Evolutionary conservation across 140 eudicot species (phyloP).

Genomic region (Senecio squalidus): DNA sequence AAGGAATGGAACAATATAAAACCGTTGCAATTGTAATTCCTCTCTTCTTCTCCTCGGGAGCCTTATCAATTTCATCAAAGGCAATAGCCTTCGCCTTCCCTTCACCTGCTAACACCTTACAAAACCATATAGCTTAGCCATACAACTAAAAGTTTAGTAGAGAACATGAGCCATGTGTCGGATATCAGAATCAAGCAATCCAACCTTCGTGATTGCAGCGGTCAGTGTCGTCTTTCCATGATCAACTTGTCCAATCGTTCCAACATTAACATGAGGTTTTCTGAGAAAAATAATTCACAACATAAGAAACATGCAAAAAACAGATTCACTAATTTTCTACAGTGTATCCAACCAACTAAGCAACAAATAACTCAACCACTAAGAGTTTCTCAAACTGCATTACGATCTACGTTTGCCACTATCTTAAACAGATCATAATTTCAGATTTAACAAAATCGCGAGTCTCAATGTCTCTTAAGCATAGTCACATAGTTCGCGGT

Average conservation of each 20-base stretch:
- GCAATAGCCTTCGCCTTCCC: constrained; percentile 90
- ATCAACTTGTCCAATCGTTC: constrained; percentile 48
- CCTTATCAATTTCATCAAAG: constrained; percentile 86
- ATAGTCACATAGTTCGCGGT: too few relatives aligned
- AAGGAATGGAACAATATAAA: constrained; percentile 1
- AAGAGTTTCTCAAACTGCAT: too few relatives aligned
- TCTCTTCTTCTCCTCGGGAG: constrained; percentile 95
- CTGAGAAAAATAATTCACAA: constrained; percentile 33
- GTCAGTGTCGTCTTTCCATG: constrained; percentile 93
- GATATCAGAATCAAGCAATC: not conserved
- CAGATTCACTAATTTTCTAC: too few relatives aligned
- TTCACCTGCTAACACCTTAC: constrained; percentile 84
- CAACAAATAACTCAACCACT: too few relatives aligned
- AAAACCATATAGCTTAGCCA: constrained; percentile 1
- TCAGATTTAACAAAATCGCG: too few relatives aligned
- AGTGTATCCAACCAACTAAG: too few relatives aligned
- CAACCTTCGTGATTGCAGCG: constrained; percentile 92
- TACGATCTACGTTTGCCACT: too few relatives aligned
- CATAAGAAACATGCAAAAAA: not conserved
- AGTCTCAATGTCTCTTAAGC: too few relatives aligned
- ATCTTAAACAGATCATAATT: too few relatives aligned
- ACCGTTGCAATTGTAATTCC: constrained; percentile 94
- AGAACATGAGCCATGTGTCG: not conserved
- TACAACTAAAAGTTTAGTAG: not conserved
- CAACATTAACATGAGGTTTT: constrained; percentile 71